These are phyloP conservation scores for Miamiensis avidus DNA, from an alignment of 169 alveolate genomes.

Conservation along the genomic window DNA sequence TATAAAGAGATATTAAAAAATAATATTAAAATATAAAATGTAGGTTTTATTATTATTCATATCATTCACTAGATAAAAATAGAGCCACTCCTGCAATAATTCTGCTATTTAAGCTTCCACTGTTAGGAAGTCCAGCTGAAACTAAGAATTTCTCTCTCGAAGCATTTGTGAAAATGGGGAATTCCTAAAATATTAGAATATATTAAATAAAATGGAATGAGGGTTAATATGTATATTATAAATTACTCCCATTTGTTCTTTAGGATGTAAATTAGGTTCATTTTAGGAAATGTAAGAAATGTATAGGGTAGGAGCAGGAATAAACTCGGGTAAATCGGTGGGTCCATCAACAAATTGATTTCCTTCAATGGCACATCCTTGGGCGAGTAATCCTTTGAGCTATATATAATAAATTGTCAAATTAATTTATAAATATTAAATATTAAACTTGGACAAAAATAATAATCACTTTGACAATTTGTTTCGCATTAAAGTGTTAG, in stretches of 20 bases:
- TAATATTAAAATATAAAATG: no score
- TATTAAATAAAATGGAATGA: neutral
- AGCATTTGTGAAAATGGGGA: slow-evolving; percentile 40
- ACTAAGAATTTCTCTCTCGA: slow-evolving; percentile 39
- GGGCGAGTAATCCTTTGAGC: slow-evolving; percentile 67
- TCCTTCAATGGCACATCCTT: slow-evolving; percentile 81
- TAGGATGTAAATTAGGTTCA: neutral
- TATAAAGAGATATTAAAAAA: no score
- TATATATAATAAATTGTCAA: slow-evolving; percentile 28
- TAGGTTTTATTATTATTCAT: neutral
- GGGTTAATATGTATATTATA: neutral
- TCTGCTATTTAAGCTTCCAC: slow-evolving; percentile 35
- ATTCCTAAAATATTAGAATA: slow-evolving; percentile 29
- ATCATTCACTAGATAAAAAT: slow-evolving; percentile 55
- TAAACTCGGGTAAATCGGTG: neutral
- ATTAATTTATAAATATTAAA: neutral
- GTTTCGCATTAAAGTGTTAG: slow-evolving; percentile 11
- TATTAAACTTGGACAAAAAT: neutral
- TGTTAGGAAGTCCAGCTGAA: slow-evolving; percentile 15
- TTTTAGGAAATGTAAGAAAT: neutral
- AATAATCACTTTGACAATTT: slow-evolving; percentile 36
- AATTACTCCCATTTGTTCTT: neutral
- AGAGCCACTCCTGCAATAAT: slow-evolving; percentile 69
- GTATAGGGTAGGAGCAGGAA: neutral
- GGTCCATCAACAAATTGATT: slow-evolving; percentile 3